Evolutionary conservation across 768 basidiomycete genomes (phyloP).

Genomic region (Phylloporus sp.): DNA sequence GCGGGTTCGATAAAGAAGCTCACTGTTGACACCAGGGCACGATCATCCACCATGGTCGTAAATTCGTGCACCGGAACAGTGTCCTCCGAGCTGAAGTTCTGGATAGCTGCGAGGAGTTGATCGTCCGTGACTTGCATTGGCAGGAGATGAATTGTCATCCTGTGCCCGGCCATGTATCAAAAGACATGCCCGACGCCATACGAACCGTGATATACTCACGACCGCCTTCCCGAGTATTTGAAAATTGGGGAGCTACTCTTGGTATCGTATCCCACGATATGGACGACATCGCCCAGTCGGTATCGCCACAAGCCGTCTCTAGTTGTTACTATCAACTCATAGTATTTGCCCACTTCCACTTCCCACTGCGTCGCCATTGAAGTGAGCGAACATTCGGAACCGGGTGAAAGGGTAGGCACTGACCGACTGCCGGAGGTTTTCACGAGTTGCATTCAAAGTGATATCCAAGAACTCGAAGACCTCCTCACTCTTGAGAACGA

Average conservation of each 20-base stretch:
- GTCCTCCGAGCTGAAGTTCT: neutral
- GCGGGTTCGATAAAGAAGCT: slow-evolving; percentile 16
- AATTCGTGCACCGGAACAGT: slow-evolving; percentile 12
- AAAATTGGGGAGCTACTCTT: slow-evolving; percentile 7
- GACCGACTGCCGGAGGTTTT: slow-evolving; percentile 14
- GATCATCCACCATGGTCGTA: slow-evolving; percentile 13
- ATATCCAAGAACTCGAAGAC: slow-evolving; percentile 18
- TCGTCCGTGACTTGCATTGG: slow-evolving; percentile 2
- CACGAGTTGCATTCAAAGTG: slow-evolving; percentile 1
- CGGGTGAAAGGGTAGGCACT: neutral
- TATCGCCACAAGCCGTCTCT: slow-evolving; percentile 23
- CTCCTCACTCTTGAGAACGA: neutral
- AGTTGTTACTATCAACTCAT: slow-evolving; percentile 20
- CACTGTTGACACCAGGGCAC: neutral
- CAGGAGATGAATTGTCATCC: slow-evolving; percentile 6
- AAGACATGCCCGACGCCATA: neutral
- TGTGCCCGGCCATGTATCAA: neutral
- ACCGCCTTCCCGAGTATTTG: slow-evolving; percentile 10
- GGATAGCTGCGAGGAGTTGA: slow-evolving; percentile 8
- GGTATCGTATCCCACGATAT: slow-evolving; percentile 14
- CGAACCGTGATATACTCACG: slow-evolving; percentile 4
- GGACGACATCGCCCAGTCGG: slow-evolving; percentile 16
- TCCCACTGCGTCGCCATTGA: slow-evolving; percentile 8
- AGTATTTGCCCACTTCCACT: slow-evolving; percentile 12
- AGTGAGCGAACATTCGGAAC: neutral